Conservation (phyloP, 2,329 filamentous ascomycete species). For the Scopulariopsis brevicaulis region DNA sequence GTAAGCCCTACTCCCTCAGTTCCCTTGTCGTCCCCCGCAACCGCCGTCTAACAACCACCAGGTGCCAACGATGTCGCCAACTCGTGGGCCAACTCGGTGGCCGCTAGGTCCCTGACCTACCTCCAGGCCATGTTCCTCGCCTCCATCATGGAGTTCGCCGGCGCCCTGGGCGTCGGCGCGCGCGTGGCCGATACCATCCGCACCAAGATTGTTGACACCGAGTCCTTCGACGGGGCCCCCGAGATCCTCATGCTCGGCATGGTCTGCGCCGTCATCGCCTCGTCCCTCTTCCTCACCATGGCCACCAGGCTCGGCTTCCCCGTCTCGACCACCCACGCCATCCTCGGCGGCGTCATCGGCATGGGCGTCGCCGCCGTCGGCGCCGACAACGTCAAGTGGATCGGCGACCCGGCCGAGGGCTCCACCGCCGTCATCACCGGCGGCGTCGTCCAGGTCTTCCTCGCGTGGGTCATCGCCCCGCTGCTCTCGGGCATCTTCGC, state of each 20-base stretch:
- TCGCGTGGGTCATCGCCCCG: constrained; percentile 50
- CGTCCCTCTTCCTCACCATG: constrained; percentile 43
- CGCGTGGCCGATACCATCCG: constrained; percentile 51
- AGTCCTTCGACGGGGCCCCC: constrained; percentile 32
- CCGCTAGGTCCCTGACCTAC: constrained; percentile 53
- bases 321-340: constrained; percentile 50
- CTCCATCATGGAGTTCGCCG: constrained; percentile 50
- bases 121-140: constrained; percentile 47
- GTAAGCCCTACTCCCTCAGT: constrained; percentile 17
- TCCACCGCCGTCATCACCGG: constrained; percentile 23
- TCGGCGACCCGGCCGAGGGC: constrained; percentile 24
- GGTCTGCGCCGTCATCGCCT: constrained; percentile 41
- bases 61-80: constrained; percentile 60
- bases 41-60: constrained; percentile 6
- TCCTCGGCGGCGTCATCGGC: constrained; percentile 47
- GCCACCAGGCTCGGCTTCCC: constrained; percentile 43
- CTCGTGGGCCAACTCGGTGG: constrained; percentile 64
- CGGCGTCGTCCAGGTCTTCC: constrained; percentile 48
- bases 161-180: constrained; percentile 47
- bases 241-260: constrained; percentile 46
- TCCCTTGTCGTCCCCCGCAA: constrained; percentile 2
- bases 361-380: constrained; percentile 46
- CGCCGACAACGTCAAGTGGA: constrained; percentile 39
- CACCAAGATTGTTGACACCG: constrained; percentile 42
- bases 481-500: constrained; percentile 40